Evolutionary conservation across 441 rosid species (phyloP).

Genomic region (Corymbia calophylla): DNA sequence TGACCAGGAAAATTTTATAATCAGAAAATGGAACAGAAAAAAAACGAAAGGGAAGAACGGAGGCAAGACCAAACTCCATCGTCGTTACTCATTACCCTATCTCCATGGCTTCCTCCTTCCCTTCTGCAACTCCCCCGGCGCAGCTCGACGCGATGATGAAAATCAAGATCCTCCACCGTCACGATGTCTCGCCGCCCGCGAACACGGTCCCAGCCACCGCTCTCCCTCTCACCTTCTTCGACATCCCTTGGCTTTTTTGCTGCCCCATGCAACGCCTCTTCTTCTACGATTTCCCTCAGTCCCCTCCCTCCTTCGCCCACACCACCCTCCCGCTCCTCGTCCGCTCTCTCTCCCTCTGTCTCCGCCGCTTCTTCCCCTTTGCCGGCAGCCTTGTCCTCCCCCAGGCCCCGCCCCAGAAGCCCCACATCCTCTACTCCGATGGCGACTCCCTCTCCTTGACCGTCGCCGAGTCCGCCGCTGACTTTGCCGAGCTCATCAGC

Average conservation of each 20-base stretch:
- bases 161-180: constrained; percentile 2
- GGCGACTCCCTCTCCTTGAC: constrained; percentile 16
- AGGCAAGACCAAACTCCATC: no score
- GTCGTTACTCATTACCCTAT: no score
- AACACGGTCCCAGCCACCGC: constrained; percentile 12
- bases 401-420: constrained; percentile 10
- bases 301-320: background rate
- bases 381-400: constrained; percentile 26
- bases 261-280: background rate
- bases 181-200: constrained; percentile 19
- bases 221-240: constrained; percentile 35
- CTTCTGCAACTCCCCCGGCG: background rate
- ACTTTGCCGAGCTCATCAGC: constrained; percentile 9
- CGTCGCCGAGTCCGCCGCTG: constrained; percentile 14
- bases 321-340: background rate
- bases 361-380: constrained; percentile 19
- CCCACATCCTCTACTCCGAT: constrained; percentile 13
- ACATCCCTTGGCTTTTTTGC: background rate
- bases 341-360: background rate
- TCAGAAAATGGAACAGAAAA: no score
- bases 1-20: no score
- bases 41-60: no score
- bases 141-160: background rate
- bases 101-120: background rate
- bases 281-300: background rate